Base-by-base conservation (phyloP, 2,329 filamentous ascomycete species). In the Aspergillus oerlinghausenensis region DNA sequence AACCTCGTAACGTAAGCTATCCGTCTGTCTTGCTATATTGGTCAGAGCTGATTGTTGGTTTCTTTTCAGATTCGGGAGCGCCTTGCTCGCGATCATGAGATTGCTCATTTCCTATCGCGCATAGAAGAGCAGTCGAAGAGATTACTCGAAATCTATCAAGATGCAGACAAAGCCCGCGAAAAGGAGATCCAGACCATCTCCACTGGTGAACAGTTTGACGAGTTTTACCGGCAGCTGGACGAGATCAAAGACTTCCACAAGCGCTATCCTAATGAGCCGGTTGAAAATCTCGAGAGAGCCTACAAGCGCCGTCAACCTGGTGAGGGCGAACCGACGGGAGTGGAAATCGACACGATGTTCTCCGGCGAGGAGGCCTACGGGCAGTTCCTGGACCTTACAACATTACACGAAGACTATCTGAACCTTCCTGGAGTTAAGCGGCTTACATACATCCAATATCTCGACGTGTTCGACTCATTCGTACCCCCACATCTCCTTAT, bases 351-450 rank as follows among this genome's bases (percentile, higher is more conserved):
- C 69, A 86, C 85, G 56, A 88, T 97, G 79, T 99, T 99, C 74
- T 96, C 92, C 0, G 94, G 94, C 60, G 95, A 99, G 75, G 94
- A 99, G 73, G 88, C 88, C 0, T 97, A 89, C 67, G 94, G 94
- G 47, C 88, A 91, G 65, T 99, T 90, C 75, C 89, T 99, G 67
- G 94, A 99, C 73, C 77, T 99, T 49, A 93, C 88, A 19, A 83
- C 81, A 42, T 84, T 87, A 63, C 92, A 97, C 74, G 93, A 97
- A 69, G 82, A 88, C 14, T 99, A 92, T 70, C 82, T 97, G 58
- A 99, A 99, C 70, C 80, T 99, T 8, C 89, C 91, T 2, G 88
- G 89, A 8, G 86, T 92, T 21, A 96, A 95, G 75, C 85, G 93
- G 53, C 77, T 94, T 45, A 88, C 86, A 17, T 99, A 99, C 70